Conservation (phyloP, 495 filamentous ascomycete species). For the Astrothelium subdiscretum region DNA sequence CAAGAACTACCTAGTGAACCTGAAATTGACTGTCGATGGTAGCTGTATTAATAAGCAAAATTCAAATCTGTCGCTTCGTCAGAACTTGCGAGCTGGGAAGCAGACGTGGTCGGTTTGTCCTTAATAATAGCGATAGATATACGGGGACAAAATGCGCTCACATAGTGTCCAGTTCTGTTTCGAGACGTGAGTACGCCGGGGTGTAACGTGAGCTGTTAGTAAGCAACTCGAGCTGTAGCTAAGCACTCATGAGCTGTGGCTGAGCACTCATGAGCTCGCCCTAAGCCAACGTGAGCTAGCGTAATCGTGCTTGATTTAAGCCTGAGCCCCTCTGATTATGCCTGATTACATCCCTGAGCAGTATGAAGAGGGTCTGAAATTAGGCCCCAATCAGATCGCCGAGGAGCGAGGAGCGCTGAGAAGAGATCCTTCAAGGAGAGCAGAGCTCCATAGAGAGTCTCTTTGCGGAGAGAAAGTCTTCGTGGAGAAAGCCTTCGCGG, state of each 20-base stretch:
- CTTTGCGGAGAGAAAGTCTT: not conserved
- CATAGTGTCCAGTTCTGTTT: constrained; percentile 16
- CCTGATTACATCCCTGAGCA: constrained; percentile 19
- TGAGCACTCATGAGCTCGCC: constrained; percentile 19
- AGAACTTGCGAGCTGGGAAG: too few relatives aligned
- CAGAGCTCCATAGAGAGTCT: not conserved
- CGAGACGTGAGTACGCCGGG: constrained; percentile 19
- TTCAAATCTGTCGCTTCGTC: too few relatives aligned
- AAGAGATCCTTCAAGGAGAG: not conserved
- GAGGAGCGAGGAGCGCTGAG: not conserved
- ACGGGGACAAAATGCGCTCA: constrained; percentile 20
- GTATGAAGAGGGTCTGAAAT: constrained; percentile 21
- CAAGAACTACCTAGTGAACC: too few relatives aligned
- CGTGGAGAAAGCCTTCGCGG: not conserved
- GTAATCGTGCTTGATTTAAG: constrained; percentile 8
- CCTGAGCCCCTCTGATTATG: constrained; percentile 12
- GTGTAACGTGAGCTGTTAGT: constrained; percentile 20
- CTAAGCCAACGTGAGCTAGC: constrained; percentile 19
- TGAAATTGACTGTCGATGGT: too few relatives aligned
- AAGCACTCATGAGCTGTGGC: constrained; percentile 22
- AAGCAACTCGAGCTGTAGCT: too few relatives aligned
- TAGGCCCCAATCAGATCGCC: constrained; percentile 17
- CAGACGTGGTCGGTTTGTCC: too few relatives aligned
- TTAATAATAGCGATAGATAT: constrained; percentile 5
- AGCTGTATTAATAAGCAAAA: too few relatives aligned